Evolutionary conservation across 805 yeast species (phyloP), one percentile per base, ranked within the genome.

Genomic region (Kodamaea sagamina): DNA sequence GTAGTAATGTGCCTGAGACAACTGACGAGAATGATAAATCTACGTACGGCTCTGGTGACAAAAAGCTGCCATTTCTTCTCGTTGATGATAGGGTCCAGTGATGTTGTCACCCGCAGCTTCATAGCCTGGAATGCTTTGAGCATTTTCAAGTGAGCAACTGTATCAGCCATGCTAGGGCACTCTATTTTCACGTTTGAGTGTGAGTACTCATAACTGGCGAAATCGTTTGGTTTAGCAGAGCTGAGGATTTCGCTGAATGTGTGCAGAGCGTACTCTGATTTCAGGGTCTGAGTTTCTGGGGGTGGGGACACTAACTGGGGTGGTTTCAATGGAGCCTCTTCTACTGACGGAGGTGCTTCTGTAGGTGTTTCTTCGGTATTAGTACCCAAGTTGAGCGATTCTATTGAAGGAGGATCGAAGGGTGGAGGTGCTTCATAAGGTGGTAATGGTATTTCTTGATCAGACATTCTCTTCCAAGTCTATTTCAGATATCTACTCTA

Each of bases 101-200:
- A 28, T 5, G 24, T 29, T 10, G 31, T 12, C 4, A 58, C 31
- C 6, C 38, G 25, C 15, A 39, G 15, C 31, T 58, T 57, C 48
- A 58, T 48, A 3, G 41, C 51, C n/a, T 32, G 45, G 40, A 61
- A 58, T 4, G 61, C 55, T 28, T 47, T 49, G 16, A 59, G 39
- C 24, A 61, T 41, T 44, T 57, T 60, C 34, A 61, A 50, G 43
- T 59, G 63, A 6, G 55, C 48, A 8, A 52, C 39, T 2, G 49
- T 42, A 25, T 58, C 63, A 2, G 49, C 28, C 16, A 19, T 18
- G 4, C 25, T 31, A 3, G 39, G 41, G n/a, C 28, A 17, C 16
- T n/a, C 21, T 13, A 27, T 28, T n/a, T 37, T 37, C 15, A 27
- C 40, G 5, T 37, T 21, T 6, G 32, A 27, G 16, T 27, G n/a